These are phyloP conservation scores for Sugiyamaella boreocaroliniensis DNA, from an alignment of 805 yeast genomes.

Conservation along the genomic window DNA sequence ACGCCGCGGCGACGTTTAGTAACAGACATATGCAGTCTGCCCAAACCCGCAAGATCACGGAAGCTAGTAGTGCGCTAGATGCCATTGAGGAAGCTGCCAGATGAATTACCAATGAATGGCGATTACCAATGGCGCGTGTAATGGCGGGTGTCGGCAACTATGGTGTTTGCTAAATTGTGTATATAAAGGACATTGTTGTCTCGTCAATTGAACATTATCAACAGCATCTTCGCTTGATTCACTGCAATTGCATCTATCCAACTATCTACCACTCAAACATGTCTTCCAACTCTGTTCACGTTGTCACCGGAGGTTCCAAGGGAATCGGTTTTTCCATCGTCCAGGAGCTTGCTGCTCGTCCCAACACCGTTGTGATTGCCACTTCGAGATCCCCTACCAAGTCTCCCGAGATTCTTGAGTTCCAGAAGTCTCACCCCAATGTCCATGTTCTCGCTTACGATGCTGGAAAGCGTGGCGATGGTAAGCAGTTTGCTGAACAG, in stretches of 20 bases:
- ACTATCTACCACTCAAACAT: too few species aligned
- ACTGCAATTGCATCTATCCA: too few species aligned
- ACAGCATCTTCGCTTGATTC: too few species aligned
- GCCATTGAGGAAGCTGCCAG: too few species aligned
- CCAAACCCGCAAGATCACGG: too few species aligned
- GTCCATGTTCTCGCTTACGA: slow-evolving; percentile 23
- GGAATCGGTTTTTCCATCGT: slow-evolving; percentile 34
- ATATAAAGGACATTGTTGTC: background rate
- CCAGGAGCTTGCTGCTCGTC: slow-evolving; percentile 22
- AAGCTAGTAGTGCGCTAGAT: too few species aligned
- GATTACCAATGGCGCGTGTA: background rate
- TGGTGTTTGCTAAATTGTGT: background rate
- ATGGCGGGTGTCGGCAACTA: background rate
- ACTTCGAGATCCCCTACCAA: slow-evolving; percentile 14
- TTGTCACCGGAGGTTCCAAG: slow-evolving; percentile 32
- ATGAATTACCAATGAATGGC: too few species aligned
- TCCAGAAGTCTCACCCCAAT: slow-evolving; percentile 16
- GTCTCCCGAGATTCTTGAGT: slow-evolving; percentile 12
- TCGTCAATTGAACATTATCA: background rate
- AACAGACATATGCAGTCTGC: too few species aligned
- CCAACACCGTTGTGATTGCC: slow-evolving; percentile 24
- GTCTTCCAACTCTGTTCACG: slow-evolving; percentile 27
- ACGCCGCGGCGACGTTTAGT: background rate
- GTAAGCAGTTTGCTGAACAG: slow-evolving; percentile 13
- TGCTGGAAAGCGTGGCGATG: slow-evolving; percentile 18